Conservation (phyloP, 257 asterid genomes). For the Handroanthus guayacan region DNA sequence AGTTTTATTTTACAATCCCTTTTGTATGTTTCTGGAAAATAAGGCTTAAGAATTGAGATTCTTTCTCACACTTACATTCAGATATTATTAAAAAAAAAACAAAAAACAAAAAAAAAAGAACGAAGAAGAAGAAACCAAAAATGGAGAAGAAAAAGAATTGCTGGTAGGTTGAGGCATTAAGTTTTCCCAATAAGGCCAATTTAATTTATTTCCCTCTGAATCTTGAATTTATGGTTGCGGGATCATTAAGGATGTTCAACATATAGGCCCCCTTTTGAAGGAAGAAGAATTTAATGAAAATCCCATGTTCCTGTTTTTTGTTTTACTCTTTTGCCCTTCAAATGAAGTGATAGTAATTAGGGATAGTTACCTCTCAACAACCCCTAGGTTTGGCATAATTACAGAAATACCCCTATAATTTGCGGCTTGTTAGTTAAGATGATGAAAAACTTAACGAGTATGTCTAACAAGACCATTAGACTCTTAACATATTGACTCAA, state of each 20-base stretch:
- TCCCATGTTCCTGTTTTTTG: neutral
- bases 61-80: too few relatives aligned
- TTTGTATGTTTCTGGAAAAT: neutral
- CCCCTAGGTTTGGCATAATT: too few relatives aligned
- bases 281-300: conserved; percentile 18
- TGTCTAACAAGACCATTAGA: too few relatives aligned
- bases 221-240: conserved; percentile 43
- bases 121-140: neutral
- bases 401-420: too few relatives aligned
- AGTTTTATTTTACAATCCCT: neutral
- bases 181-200: conserved; percentile 39
- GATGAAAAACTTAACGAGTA: too few relatives aligned
- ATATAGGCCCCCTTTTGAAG: conserved; percentile 25
- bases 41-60: too few relatives aligned
- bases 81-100: too few relatives aligned
- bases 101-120: too few relatives aligned
- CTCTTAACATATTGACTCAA: too few relatives aligned
- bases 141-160: neutral
- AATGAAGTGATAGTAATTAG: too few relatives aligned
- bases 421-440: too few relatives aligned
- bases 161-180: conserved; percentile 47
- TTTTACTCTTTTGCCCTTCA: neutral
- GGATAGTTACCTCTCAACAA: too few relatives aligned
- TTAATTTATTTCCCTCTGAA: conserved; percentile 28
- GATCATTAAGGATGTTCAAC: conserved; percentile 34